These are phyloP conservation scores for Curvularia eragrostidis DNA, from an alignment of 2,329 filamentous ascomycete genomes.

Conservation along the genomic window DNA sequence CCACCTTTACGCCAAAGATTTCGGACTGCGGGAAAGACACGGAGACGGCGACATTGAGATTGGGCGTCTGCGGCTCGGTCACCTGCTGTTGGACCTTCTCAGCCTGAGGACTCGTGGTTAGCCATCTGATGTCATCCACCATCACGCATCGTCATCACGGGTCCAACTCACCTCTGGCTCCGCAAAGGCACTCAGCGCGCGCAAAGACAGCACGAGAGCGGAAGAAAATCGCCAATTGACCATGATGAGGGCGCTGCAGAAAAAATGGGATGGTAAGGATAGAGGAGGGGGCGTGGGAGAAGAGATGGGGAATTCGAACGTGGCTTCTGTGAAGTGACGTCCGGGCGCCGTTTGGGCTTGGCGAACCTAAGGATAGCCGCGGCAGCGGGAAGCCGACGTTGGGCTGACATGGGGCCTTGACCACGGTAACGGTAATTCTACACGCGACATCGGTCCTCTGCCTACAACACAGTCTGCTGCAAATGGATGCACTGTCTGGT, in stretches of 20 bases:
- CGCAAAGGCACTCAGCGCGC: constrained; percentile 69
- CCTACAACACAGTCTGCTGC: neutral
- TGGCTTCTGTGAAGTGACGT: constrained; percentile 39
- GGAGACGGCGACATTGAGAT: constrained; percentile 61
- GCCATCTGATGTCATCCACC: constrained; percentile 46
- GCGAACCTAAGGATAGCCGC: constrained; percentile 18
- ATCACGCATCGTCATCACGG: constrained; percentile 32
- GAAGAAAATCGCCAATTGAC: constrained; percentile 75
- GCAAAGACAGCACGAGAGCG: constrained; percentile 73
- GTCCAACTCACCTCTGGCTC: constrained; percentile 63
- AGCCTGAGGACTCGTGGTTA: constrained; percentile 39
- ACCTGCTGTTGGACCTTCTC: constrained; percentile 55
- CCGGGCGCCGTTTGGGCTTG: constrained; percentile 29
- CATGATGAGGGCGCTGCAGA: constrained; percentile 60
- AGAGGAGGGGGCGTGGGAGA: constrained; percentile 16
- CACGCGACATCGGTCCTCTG: neutral
- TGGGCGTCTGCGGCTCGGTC: constrained; percentile 69
- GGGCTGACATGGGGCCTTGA: neutral
- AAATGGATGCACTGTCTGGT: too few relatives aligned
- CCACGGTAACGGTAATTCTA: constrained; percentile 13
- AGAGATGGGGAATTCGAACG: constrained; percentile 36
- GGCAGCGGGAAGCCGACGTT: constrained; percentile 23
- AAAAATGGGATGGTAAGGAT: constrained; percentile 20
- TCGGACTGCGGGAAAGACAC: constrained; percentile 71
- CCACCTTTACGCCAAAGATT: constrained; percentile 92